Conservation (phyloP, 352 stramenopile species). For the Globisporangium spiculum region DNA sequence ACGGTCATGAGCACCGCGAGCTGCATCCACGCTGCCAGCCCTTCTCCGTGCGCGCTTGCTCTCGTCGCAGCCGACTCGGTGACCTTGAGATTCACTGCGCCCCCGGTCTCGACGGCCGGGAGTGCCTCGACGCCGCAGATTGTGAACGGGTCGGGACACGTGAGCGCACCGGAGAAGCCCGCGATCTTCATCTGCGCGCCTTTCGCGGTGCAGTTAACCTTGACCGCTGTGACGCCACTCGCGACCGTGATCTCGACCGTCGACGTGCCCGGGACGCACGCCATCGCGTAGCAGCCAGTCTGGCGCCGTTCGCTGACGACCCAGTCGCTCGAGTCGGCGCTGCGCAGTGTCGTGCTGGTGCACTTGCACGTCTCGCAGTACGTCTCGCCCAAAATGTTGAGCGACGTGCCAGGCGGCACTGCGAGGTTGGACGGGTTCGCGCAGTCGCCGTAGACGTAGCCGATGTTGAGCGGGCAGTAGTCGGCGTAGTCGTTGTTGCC, state of each 20-base stretch:
- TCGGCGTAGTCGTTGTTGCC: constrained; percentile 68
- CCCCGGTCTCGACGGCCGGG: not conserved
- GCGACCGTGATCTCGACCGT: constrained; percentile 46
- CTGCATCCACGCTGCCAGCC: not conserved
- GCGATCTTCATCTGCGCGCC: constrained; percentile 34
- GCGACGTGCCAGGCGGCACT: constrained; percentile 32
- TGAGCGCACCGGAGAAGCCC: constrained; percentile 50
- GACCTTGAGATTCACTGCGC: constrained; percentile 1
- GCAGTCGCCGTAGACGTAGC: constrained; percentile 68
- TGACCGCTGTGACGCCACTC: constrained; percentile 17
- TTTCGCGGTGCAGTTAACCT: constrained; percentile 42
- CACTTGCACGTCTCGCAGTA: constrained; percentile 77
- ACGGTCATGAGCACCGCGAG: not conserved
- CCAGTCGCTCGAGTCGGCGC: constrained; percentile 55
- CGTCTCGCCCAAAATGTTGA: constrained; percentile 78
- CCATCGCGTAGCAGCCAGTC: constrained; percentile 77
- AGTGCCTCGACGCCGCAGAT: constrained; percentile 36
- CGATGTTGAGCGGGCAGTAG: constrained; percentile 77
- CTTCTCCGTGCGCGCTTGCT: no score
- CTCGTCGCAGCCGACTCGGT: not conserved
- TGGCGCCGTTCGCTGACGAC: constrained; percentile 50
- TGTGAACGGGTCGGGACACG: constrained; percentile 61
- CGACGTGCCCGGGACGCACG: constrained; percentile 33
- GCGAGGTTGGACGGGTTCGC: constrained; percentile 53
- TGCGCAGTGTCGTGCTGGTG: constrained; percentile 62